Evolutionary conservation across 352 stramenopile species (phyloP).

Genomic region (Phytophthora brassicae): DNA sequence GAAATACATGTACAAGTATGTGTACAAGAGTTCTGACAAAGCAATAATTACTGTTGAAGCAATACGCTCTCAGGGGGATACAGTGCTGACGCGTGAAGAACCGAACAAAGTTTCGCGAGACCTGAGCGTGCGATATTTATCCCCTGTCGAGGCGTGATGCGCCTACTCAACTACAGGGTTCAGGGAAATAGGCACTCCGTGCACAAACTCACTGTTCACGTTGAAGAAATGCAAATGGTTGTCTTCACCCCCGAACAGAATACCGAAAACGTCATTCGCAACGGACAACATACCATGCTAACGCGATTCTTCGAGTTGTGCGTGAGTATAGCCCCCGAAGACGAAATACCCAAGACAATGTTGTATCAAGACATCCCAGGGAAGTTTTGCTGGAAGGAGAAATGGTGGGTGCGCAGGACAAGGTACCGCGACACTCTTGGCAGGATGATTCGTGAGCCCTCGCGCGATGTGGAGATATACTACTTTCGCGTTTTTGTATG

Average conservation of each 20-base stretch:
- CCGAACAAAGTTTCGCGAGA: neutral
- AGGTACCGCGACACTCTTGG: slow-evolving; percentile 8
- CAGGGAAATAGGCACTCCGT: slow-evolving; percentile 12
- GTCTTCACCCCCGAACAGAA: neutral
- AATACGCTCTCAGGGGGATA: neutral
- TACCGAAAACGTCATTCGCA: neutral
- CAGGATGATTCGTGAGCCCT: slow-evolving; percentile 19
- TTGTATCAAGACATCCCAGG: slow-evolving; percentile 27
- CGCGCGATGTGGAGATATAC: slow-evolving; percentile 17
- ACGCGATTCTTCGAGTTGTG: slow-evolving; percentile 16
- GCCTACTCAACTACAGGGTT: neutral
- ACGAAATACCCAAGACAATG: slow-evolving; percentile 4
- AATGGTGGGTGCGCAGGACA: slow-evolving; percentile 15
- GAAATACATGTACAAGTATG: slow-evolving; percentile 6
- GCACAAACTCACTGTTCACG: slow-evolving; percentile 4
- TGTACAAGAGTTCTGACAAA: slow-evolving; percentile 5
- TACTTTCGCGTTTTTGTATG: slow-evolving; percentile 26
- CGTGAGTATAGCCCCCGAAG: slow-evolving; percentile 1
- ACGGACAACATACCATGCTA: neutral
- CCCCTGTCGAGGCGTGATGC: neutral
- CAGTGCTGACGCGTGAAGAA: neutral
- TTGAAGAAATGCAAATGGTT: neutral
- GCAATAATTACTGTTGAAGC: neutral
- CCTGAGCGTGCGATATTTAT: neutral
- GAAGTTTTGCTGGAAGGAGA: neutral